These are phyloP conservation scores for Pseudonectria buxi DNA, from an alignment of 2,329 filamentous ascomycete species.

Conservation along the genomic window DNA sequence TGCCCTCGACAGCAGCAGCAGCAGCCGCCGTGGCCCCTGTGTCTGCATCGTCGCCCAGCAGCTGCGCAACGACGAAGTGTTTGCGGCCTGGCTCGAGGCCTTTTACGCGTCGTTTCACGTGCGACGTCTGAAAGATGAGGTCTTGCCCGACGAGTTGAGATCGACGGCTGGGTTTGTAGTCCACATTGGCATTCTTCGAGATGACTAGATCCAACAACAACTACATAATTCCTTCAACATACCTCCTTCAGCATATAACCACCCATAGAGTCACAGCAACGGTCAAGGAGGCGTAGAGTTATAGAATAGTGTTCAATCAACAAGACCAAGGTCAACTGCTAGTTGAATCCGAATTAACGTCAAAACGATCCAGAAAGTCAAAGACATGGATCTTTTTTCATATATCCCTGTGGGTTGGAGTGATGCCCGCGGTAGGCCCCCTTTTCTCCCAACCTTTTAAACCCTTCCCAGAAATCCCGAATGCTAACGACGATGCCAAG, in stretches of 20 bases:
- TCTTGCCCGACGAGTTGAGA: constrained; percentile 52
- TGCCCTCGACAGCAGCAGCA: constrained; percentile 8
- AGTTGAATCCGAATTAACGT: too few relatives aligned
- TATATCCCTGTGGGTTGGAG: too few relatives aligned
- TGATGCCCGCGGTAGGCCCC: too few relatives aligned
- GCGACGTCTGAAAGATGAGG: constrained; percentile 66
- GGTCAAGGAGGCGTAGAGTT: too few relatives aligned
- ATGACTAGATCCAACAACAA: constrained; percentile 1
- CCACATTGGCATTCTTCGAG: constrained; percentile 63
- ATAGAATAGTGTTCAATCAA: too few relatives aligned
- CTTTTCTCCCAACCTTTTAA: not conserved
- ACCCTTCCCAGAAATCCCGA: not conserved
- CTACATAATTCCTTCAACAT: too few relatives aligned
- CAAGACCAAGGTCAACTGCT: too few relatives aligned
- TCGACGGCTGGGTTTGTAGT: constrained; percentile 71
- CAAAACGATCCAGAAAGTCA: too few relatives aligned
- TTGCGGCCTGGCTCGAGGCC: constrained; percentile 69
- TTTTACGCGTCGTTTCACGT: constrained; percentile 62
- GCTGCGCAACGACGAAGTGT: constrained; percentile 75
- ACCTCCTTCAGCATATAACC: too few relatives aligned
- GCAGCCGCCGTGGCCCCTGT: constrained; percentile 41
- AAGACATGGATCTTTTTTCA: too few relatives aligned
- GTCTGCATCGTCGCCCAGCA: constrained; percentile 84
- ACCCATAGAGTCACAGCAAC: too few relatives aligned
- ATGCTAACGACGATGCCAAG: too few relatives aligned